Evolutionary conservation across 129 eudicot genomes (phyloP).

Genomic region (Heracleum sosnowskyi): DNA sequence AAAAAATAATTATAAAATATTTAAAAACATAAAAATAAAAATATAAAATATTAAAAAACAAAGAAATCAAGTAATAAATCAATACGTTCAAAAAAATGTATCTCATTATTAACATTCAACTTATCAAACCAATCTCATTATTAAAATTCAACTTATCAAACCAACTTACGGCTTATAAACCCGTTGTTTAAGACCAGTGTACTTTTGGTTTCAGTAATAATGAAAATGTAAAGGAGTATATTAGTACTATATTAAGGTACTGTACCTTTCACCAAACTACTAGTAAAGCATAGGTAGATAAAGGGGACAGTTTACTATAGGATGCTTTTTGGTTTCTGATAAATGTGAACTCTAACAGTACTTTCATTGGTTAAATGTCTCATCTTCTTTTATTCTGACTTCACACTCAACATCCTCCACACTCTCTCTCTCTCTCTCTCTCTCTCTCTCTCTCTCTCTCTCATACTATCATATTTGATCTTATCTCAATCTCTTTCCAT

Average conservation of each 20-base stretch:
- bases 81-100: no score
- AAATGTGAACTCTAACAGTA: constrained; percentile 10
- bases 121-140: no score
- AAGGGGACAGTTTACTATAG: constrained; percentile 1
- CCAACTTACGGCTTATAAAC: no score
- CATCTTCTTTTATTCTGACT: constrained; percentile 7
- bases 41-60: no score
- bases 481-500: constrained; percentile 25
- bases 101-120: no score
- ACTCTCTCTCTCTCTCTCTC: constrained; percentile 11
- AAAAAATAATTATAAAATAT: no score
- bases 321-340: constrained; percentile 8
- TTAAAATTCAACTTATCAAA: no score
- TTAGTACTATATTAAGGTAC: neutral
- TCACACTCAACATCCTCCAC: neutral
- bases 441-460: neutral
- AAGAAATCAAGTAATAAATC: no score
- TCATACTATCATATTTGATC: constrained; percentile 11
- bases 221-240: neutral
- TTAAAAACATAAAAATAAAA: no score
- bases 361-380: constrained; percentile 6
- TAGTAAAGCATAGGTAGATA: neutral
- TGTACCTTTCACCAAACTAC: constrained; percentile 1
- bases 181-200: no score
- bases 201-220: no score